Conservation (phyloP, 2,329 filamentous ascomycete species). For the Ilyonectria sp. region DNA sequence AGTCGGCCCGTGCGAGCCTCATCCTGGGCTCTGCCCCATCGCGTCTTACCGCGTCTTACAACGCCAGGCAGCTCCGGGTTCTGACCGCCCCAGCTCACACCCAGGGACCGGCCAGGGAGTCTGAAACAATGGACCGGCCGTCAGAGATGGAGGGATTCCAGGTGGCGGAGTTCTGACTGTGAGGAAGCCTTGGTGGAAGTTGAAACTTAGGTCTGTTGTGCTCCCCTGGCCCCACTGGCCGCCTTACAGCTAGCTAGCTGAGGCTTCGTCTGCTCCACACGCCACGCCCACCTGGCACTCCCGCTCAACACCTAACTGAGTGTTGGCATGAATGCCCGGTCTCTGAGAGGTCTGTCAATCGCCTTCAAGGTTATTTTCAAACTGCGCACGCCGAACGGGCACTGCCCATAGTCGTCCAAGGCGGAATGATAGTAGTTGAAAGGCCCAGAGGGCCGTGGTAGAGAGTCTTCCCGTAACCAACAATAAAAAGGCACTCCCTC, state of each 20-base stretch:
- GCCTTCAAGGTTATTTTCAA: background rate
- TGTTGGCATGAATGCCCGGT: background rate
- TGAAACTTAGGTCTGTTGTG: background rate
- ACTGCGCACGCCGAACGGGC: slow-evolving; percentile 8
- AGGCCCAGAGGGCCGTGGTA: background rate
- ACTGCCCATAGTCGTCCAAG: background rate
- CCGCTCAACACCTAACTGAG: background rate
- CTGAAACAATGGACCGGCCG: background rate
- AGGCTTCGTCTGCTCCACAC: background rate
- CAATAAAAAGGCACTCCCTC: background rate
- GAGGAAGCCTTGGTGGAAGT: background rate
- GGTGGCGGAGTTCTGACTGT: background rate
- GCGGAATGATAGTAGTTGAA: slow-evolving; percentile 1
- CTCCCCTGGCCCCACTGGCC: background rate
- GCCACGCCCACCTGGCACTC: background rate
- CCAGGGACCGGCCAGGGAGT: background rate
- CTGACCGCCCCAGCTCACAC: background rate
- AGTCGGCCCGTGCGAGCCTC: background rate
- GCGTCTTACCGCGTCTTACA: background rate
- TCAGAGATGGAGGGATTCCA: background rate
- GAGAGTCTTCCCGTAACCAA: background rate
- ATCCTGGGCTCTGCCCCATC: background rate
- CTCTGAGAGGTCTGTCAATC: background rate
- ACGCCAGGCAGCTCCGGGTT: background rate
- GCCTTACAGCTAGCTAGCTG: background rate